Evolutionary conservation across 169 alveolate species (phyloP), one percentile per base, ranked within the genome.

Genomic region (Plasmodium gonderi): DNA sequence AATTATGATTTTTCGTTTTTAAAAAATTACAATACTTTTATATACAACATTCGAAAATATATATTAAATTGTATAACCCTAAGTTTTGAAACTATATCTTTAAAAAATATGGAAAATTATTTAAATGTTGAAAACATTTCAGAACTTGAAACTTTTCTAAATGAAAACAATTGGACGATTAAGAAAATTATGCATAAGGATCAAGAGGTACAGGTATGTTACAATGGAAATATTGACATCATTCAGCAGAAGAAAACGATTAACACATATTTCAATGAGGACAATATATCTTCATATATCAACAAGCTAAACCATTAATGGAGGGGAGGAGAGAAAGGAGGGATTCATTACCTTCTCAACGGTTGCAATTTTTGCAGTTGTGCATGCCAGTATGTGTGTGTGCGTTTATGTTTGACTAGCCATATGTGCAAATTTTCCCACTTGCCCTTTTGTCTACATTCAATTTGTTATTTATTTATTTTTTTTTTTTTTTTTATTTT

Each of bases 1-100:
- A 87, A 64, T 42, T 87, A 68, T 42, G 93, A 87, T 78, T 87
- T 31, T 67, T 75, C 93, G 23, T 87, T 75, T 67, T 87, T 87
- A 38, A 26, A 64, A 60, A 77, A 49, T 87, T 33, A 74, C 67
- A 68, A 75, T 1, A 87, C 12, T 76, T 87, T 87, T 76, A 75
- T 60, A 6, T 54, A 5, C 44, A 87, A 75, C 72, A 60, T 87
- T 49, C 42, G 93, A 44, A 87, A 87, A 45, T 87, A 76, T 45
- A 87, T 87, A 36, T 14, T 87, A 49, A 77, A 87, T 33, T 36
- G 90, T 17, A 87, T 87, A 8, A 40, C 93, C 5, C 8, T 87
- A 75, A 87, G 93, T 38, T 87, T 76, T 76, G 93, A 87, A 87
- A 76, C 29, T 38, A 87, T 87, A 31, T 36, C 72, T 20, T 44